phyloP scores from a whole-genome alignment of 1,139 yeast genomes.

The Suhomyces guaymorum region DNA sequence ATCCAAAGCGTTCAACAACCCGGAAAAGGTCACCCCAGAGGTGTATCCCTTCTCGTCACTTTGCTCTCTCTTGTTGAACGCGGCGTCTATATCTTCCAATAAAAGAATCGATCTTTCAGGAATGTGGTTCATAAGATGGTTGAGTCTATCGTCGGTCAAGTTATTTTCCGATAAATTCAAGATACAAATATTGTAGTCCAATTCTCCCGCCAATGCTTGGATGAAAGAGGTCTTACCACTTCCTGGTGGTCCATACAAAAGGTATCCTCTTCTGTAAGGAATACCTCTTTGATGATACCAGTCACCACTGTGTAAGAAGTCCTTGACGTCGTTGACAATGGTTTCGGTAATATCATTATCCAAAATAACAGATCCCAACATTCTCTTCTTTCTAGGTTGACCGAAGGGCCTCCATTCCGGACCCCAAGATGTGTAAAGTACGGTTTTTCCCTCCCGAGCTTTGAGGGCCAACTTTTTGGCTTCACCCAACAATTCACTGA shows the following conservation, averaged over 20 bases:
- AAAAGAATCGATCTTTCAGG: conserved; percentile 85
- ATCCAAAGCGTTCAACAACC: conserved; percentile 87
- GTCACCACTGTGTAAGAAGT: conserved; percentile 73
- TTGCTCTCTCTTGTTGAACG: conserved; percentile 82
- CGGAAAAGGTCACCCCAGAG: conserved; percentile 94
- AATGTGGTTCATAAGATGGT: conserved; percentile 93
- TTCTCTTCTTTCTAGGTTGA: conserved; percentile 85
- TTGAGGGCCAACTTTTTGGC: conserved; percentile 83
- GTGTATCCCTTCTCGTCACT: conserved; percentile 69
- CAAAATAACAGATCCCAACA: conserved; percentile 80
- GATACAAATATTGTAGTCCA: conserved; percentile 93
- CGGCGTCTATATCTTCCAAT: conserved; percentile 94
- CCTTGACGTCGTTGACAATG: conserved; percentile 71
- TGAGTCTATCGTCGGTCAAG: conserved; percentile 88
- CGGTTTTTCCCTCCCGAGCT: conserved; percentile 91
- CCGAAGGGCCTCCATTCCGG: conserved; percentile 99
- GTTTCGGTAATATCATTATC: conserved; percentile 71
- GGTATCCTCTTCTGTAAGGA: conserved; percentile 93
- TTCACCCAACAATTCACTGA: conserved; percentile 73
- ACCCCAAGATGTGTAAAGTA: conserved; percentile 91
- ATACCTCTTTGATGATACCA: conserved; percentile 97
- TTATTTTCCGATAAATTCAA: conserved; percentile 87
- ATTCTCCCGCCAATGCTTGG: conserved; percentile 94
- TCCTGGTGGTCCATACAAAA: conserved; percentile 97
- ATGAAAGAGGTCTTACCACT: conserved; percentile 95